Evolutionary conservation across 2,329 filamentous ascomycete genomes (phyloP).

Genomic region (Fulvia fulva): DNA sequence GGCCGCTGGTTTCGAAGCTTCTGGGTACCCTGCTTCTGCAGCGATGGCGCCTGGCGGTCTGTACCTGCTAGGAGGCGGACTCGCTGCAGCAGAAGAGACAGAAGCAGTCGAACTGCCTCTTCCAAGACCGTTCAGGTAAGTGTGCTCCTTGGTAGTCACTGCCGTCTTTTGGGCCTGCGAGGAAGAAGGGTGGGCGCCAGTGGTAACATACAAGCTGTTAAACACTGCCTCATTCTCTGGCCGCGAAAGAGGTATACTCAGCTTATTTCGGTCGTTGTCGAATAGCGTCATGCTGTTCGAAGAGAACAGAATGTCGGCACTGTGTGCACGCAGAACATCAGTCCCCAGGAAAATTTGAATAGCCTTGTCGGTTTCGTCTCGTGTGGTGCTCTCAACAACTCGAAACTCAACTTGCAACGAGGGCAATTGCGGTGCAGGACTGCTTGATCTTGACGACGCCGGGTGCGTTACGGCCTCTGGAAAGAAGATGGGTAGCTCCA

Average conservation of each 20-base stretch:
- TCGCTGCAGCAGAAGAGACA: constrained; percentile 25
- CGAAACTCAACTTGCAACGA: constrained; percentile 76
- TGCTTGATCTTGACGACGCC: constrained; percentile 66
- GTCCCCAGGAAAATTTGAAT: constrained; percentile 89
- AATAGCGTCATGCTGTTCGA: constrained; percentile 85
- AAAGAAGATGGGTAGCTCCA: constrained; percentile 80
- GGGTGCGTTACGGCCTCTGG: constrained; percentile 84
- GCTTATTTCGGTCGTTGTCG: constrained; percentile 78
- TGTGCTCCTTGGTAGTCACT: constrained; percentile 15
- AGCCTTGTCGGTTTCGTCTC: constrained; percentile 51
- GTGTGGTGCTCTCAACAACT: constrained; percentile 54
- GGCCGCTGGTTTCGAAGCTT: constrained; percentile 22
- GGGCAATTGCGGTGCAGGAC: constrained; percentile 74
- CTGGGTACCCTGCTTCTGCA: constrained; percentile 17
- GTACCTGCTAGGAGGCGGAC: constrained; percentile 29
- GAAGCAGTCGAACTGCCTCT: constrained; percentile 26
- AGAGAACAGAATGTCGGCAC: constrained; percentile 86
- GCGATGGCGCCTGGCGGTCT: constrained; percentile 28
- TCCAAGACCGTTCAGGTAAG: constrained; percentile 33
- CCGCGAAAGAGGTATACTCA: constrained; percentile 86
- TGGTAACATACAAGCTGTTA: constrained; percentile 67
- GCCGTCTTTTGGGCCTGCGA: neutral
- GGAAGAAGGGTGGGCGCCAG: constrained; percentile 17
- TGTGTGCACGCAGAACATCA: constrained; percentile 79
- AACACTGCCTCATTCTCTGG: constrained; percentile 83